Percentiles rank a stretch among this genome's conserved stretches.
Evolutionary conservation across 2,329 filamentous ascomycete species (phyloP).

Genomic region (Colletotrichum sp.): DNA sequence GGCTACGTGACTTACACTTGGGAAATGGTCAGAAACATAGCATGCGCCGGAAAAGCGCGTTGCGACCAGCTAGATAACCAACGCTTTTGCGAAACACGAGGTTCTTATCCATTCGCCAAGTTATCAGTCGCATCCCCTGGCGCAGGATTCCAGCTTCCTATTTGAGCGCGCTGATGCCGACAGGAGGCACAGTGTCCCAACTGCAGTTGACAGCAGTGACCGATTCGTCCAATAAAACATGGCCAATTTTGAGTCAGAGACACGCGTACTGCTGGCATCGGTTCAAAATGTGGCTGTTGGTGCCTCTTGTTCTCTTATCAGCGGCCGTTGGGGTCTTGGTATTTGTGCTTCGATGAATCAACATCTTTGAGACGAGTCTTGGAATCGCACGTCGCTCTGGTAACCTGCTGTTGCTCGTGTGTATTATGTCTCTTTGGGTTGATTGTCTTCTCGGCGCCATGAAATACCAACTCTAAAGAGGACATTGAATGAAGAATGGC

Average conservation of each 20-base stretch:
- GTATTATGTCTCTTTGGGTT: background rate
- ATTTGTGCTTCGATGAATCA: background rate
- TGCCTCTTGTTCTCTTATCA: background rate
- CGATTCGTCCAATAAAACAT: background rate
- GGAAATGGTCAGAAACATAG: background rate
- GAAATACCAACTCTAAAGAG: no score
- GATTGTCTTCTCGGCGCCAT: background rate
- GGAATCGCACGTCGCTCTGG: background rate
- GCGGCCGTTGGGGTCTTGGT: background rate
- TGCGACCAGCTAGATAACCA: background rate
- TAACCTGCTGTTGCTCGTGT: rapidly evolving
- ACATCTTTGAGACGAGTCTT: background rate
- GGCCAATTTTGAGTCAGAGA: background rate
- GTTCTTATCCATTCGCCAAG: background rate
- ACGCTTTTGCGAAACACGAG: background rate
- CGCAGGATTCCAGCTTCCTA: background rate
- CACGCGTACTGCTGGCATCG: background rate
- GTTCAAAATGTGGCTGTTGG: background rate
- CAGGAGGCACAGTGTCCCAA: background rate
- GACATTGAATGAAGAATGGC: no score
- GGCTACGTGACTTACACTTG: background rate
- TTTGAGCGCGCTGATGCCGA: background rate
- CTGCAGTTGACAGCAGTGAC: background rate
- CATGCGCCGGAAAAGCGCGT: background rate
- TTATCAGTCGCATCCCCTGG: background rate